A percentile compares a stretch with the other conserved stretches of the same genome.
These are phyloP conservation scores for Saccharomyces hybrid DNA, from an alignment of 1,139 yeast species.

Conservation along the genomic window DNA sequence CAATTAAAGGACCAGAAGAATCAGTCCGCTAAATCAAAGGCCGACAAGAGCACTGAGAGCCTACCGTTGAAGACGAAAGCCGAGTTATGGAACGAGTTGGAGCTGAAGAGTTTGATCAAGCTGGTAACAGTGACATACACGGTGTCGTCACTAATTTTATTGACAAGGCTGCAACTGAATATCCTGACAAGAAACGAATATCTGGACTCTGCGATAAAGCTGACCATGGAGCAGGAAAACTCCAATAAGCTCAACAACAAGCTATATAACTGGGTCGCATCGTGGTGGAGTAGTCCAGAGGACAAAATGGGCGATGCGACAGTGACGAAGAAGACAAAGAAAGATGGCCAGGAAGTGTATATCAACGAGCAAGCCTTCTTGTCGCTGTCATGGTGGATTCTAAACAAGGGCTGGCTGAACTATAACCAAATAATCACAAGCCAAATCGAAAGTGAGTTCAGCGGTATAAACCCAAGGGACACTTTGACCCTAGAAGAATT, in stretches of 20 bases:
- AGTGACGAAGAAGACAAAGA: conserved; percentile 17
- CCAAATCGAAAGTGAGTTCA: conserved; percentile 56
- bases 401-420: conserved; percentile 75
- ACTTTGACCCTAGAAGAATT: conserved; percentile 60
- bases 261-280: background rate
- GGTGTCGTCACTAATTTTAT: conserved; percentile 58
- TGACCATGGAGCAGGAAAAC: conserved; percentile 38
- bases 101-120: conserved; percentile 66
- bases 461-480: conserved; percentile 59
- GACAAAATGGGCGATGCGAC: background rate
- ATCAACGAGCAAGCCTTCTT: conserved; percentile 72
- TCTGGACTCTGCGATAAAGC: conserved; percentile 64
- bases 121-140: conserved; percentile 66
- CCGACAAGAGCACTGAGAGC: conserved; percentile 7
- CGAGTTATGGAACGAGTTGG: conserved; percentile 80
- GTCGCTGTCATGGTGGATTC: conserved; percentile 88
- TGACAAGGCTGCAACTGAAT: conserved; percentile 80
- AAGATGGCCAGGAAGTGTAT: conserved; percentile 13
- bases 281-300: background rate
- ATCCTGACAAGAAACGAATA: conserved; percentile 82
- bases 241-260: background rate
- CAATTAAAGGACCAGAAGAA: conserved; percentile 24
- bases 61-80: conserved; percentile 42
- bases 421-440: conserved; percentile 48
- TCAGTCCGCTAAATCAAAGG: conserved; percentile 15